These are phyloP conservation scores for Moesziomyces parantarcticus DNA, from an alignment of 1,284 basidiomycete species.

Conservation along the genomic window DNA sequence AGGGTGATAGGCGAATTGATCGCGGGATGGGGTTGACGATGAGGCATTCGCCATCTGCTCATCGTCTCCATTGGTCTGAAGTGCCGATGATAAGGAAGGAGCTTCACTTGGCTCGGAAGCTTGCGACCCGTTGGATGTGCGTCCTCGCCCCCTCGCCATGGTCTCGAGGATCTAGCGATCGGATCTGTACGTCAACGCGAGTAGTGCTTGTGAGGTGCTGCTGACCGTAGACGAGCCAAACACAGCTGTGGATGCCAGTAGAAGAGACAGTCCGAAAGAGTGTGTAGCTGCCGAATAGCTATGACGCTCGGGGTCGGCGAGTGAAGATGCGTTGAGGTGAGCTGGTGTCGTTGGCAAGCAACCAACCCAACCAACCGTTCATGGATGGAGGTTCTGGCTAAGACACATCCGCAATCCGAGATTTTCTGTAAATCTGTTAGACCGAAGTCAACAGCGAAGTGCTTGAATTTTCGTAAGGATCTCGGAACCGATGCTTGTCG, in stretches of 20 bases:
- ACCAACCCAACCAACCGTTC: too few relatives aligned
- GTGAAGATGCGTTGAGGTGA: too few relatives aligned
- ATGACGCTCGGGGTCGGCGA: too few relatives aligned
- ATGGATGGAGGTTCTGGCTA: not conserved
- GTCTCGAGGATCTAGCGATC: not conserved
- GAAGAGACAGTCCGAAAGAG: too few relatives aligned
- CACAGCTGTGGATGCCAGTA: too few relatives aligned
- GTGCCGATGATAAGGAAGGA: constrained; percentile 1
- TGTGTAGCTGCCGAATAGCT: too few relatives aligned
- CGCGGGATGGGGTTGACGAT: not conserved
- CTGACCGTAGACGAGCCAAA: too few relatives aligned
- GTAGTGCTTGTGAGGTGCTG: too few relatives aligned
- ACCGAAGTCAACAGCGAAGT: not conserved
- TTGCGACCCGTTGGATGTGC: constrained; percentile 26
- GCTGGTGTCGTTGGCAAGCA: too few relatives aligned
- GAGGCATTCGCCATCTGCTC: not conserved
- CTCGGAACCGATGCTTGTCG: constrained; percentile 34
- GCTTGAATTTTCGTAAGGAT: constrained; percentile 11
- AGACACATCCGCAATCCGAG: constrained; percentile 12
- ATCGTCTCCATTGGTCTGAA: not conserved
- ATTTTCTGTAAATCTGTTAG: not conserved
- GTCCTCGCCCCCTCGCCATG: constrained; percentile 22
- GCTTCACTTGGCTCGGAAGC: constrained; percentile 17
- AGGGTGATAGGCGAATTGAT: constrained; percentile 23
- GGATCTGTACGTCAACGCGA: too few relatives aligned